Evolutionary conservation across 805 yeast genomes (phyloP).

Genomic region (Clavispora santaluciae): DNA sequence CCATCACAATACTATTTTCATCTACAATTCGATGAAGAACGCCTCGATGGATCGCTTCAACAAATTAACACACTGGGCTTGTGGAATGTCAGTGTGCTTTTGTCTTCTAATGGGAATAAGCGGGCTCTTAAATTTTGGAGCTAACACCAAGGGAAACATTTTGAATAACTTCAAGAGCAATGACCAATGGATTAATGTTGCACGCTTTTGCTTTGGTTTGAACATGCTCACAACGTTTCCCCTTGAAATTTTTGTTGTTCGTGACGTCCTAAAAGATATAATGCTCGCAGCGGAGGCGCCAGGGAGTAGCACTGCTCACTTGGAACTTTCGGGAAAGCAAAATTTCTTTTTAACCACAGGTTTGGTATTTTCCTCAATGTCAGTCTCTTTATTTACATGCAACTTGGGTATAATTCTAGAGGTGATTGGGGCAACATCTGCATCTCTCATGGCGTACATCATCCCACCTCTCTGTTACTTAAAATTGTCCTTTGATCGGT

Average conservation of each 20-base stretch:
- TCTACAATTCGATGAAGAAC: constrained; percentile 73
- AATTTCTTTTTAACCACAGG: constrained; percentile 64
- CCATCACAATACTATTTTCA: constrained; percentile 89
- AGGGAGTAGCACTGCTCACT: constrained; percentile 28
- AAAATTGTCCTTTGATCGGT: constrained; percentile 48
- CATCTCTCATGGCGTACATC: constrained; percentile 87
- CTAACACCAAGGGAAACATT: constrained; percentile 78
- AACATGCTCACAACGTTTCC: constrained; percentile 94
- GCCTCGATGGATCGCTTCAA: constrained; percentile 77
- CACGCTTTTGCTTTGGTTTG: constrained; percentile 85
- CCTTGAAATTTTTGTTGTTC: constrained; percentile 80
- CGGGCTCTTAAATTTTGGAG: constrained; percentile 73
- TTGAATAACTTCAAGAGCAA: constrained; percentile 78
- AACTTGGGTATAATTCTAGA: constrained; percentile 87
- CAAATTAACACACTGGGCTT: constrained; percentile 75
- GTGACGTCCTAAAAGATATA: constrained; percentile 79
- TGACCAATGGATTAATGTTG: constrained; percentile 74
- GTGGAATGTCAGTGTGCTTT: constrained; percentile 73
- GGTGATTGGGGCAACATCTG: constrained; percentile 88
- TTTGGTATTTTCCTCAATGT: constrained; percentile 65
- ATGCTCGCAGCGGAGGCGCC: constrained; percentile 17
- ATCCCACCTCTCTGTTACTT: constrained; percentile 83
- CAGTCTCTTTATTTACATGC: constrained; percentile 73
- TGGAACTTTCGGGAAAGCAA: constrained; percentile 40
- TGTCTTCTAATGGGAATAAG: constrained; percentile 74